Evolutionary conservation across 73 alveolate genomes (phyloP).

Genomic region (Tetrahymena thermophila): DNA sequence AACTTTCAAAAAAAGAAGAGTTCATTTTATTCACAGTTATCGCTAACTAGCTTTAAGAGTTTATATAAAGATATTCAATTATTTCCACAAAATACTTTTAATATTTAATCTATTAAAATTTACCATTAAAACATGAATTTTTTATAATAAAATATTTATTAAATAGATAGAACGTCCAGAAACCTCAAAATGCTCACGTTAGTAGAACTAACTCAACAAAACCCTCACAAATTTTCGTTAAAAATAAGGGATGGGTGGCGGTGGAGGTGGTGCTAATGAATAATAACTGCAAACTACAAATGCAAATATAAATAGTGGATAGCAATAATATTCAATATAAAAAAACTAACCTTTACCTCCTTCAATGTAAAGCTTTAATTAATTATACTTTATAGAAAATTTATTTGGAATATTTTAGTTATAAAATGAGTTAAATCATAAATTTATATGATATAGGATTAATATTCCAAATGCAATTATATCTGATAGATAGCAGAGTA

Average conservation of each 20-base stretch:
- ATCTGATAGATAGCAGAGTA: neutral
- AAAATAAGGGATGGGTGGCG: constrained; percentile 3
- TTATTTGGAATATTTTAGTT: too few relatives aligned
- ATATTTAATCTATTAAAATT: neutral
- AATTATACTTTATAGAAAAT: too few relatives aligned
- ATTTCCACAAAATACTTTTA: neutral
- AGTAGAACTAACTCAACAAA: neutral
- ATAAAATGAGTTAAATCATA: neutral
- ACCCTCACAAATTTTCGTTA: neutral
- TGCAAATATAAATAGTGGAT: neutral
- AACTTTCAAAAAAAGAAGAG: too few relatives aligned
- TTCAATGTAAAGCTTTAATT: neutral
- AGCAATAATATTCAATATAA: neutral
- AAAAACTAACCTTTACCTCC: neutral
- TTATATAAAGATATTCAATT: neutral
- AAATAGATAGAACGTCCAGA: neutral
- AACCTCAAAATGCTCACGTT: neutral
- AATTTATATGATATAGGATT: neutral
- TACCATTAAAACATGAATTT: neutral
- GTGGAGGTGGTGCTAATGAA: neutral
- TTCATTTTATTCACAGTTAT: neutral
- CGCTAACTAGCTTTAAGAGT: neutral
- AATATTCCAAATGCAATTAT: neutral
- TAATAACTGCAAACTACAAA: neutral
- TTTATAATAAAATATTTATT: too few relatives aligned